These are phyloP conservation scores for Cystobasidium onofrii DNA, from an alignment of 768 basidiomycete genomes.

Conservation along the genomic window DNA sequence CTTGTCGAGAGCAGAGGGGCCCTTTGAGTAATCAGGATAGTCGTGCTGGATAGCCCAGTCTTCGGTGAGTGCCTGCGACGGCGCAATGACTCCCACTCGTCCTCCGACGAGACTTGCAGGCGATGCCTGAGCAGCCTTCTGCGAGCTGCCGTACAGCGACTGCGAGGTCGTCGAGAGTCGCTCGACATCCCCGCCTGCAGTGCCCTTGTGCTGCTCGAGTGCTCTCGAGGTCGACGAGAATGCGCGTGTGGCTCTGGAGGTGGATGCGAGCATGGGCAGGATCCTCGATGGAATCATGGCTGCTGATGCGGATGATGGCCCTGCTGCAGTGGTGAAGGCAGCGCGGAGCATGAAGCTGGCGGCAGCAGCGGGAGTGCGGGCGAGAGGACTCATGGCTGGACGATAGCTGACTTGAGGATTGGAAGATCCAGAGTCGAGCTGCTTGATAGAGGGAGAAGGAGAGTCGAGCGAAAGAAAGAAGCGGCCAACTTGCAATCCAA, in stretches of 20 bases:
- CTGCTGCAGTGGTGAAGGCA: constrained; percentile 6
- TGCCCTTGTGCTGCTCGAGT: not conserved
- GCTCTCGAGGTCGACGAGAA: constrained; percentile 4
- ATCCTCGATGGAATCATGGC: constrained; percentile 12
- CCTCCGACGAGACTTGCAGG: constrained; percentile 12
- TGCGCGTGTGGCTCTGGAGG: not conserved
- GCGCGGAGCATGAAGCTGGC: not conserved
- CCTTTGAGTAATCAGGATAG: constrained; percentile 31
- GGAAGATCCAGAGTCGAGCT: not conserved
- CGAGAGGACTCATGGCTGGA: not conserved
- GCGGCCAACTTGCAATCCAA: not conserved
- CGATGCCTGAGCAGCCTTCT: not conserved
- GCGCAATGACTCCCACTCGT: constrained; percentile 22
- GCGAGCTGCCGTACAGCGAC: not conserved
- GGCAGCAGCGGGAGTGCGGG: not conserved
- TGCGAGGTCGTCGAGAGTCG: not conserved
- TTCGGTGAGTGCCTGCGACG: constrained; percentile 20
- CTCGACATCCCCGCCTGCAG: not conserved
- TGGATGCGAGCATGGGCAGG: constrained; percentile 16
- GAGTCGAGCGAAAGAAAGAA: not conserved
- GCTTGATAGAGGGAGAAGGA: not conserved
- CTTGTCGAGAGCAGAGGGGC: constrained; percentile 72
- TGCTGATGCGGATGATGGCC: not conserved
- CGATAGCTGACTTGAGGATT: not conserved
- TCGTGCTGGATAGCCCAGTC: constrained; percentile 27